A percentile compares a stretch with the other conserved stretches of the same genome.
Conservation (phyloP, 495 filamentous ascomycete species). For the Annulohypoxylon moriforme region DNA sequence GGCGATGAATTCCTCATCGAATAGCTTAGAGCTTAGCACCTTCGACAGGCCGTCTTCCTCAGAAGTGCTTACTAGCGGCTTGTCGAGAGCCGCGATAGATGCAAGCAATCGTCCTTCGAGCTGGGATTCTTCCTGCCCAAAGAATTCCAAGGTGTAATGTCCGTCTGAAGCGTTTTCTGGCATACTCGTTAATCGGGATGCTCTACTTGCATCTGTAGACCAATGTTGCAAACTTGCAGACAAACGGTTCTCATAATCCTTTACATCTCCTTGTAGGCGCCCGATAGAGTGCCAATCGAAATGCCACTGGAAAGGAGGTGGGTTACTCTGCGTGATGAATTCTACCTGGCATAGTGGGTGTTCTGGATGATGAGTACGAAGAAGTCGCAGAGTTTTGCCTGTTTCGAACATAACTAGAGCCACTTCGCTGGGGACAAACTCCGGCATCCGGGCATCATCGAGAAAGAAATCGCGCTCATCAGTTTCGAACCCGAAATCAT, state of each 20-base stretch:
- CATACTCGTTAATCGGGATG: not conserved
- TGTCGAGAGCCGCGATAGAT: constrained; percentile 61
- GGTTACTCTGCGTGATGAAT: constrained; percentile 55
- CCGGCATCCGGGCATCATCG: constrained; percentile 70
- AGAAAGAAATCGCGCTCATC: constrained; percentile 69
- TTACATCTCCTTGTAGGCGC: constrained; percentile 67
- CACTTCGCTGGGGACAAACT: constrained; percentile 72
- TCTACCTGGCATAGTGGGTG: constrained; percentile 74
- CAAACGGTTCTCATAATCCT: constrained; percentile 70
- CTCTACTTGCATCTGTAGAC: not conserved
- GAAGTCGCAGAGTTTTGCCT: constrained; percentile 78
- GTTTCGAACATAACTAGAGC: constrained; percentile 78
- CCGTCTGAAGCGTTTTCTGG: not conserved
- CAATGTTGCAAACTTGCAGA: constrained; percentile 51
- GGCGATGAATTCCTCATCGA: constrained; percentile 3
- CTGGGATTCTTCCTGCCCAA: constrained; percentile 61
- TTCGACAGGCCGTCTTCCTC: constrained; percentile 48
- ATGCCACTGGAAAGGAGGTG: constrained; percentile 74
- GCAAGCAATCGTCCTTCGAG: constrained; percentile 61
- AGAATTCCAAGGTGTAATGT: constrained; percentile 53
- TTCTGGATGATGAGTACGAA: constrained; percentile 77
- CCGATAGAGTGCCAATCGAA: constrained; percentile 83
- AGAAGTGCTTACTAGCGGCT: constrained; percentile 40
- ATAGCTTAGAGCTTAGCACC: constrained; percentile 47
- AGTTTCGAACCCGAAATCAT: constrained; percentile 64